Base-by-base conservation (phyloP, 2,329 filamentous ascomycete species). In the Atkinsonella hypoxylon region DNA sequence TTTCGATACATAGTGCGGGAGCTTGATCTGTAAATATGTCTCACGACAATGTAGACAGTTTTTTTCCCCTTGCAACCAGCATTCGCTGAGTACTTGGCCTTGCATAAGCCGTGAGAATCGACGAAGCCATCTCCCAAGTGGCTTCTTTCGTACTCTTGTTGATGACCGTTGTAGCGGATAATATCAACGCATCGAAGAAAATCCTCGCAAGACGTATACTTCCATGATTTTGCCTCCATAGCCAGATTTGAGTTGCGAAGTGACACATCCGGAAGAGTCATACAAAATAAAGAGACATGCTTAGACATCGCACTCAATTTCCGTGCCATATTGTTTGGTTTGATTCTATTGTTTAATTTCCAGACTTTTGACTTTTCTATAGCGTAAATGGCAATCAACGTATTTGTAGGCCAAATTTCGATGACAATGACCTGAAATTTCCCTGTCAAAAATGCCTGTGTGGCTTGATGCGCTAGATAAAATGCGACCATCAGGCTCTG, bases 291-390 rank as follows among this genome's bases (percentile, higher is more conserved):
- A 56, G 56, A 4, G 45, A 47, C 12, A 36, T 51, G 1, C 57
- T 54, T n/a, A 0, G 53, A 59, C 15, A 55, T 20, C 36, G 51
- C 42, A 54, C 53, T 60, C 12, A 49, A 47, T 39, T 62, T 62
- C 60, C 61, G 62, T 40, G 62, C 61, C 20, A 64, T 58, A 8
- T 49, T 57, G 0, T 61, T 60, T 53, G 57, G 52, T 4, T 51
- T 45, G 58, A 54, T 0, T 57, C 36, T 34, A 64, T 41, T 0
- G 49, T 53, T 48, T 50, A 60, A 22, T 52, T 58, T 1, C 53
- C 57, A 1, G 52, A 54, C 40, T 58, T 32, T 3, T 38, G 42
- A 41, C 50, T 58, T 22, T 47, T 39, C 26, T 57, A 57, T 12
- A 61, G 48, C 4, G 53, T 48, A 42, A 63, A 53, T 3, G 49